A percentile compares a stretch with the other conserved stretches of the same genome.
Conservation (phyloP, 345 rosid genomes). For the Dovyalis caffra region DNA sequence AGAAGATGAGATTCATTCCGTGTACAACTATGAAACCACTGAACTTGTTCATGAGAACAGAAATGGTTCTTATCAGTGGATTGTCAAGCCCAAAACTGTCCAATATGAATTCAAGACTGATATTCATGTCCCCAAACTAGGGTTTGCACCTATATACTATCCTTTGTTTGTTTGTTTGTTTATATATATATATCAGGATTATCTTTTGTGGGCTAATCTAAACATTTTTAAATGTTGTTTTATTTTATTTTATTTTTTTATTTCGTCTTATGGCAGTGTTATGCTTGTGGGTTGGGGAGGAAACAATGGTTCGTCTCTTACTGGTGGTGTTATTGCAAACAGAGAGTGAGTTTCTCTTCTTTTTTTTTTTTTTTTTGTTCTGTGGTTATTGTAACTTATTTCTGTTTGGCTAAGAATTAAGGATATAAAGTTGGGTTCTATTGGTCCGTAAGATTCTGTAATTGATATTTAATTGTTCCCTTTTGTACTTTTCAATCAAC, state of each 20-base stretch:
- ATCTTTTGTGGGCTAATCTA: background rate
- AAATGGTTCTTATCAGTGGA: slow-evolving; percentile 79
- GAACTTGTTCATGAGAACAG: slow-evolving; percentile 88
- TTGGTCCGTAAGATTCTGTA: background rate
- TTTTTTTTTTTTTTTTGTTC: background rate
- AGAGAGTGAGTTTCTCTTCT: slow-evolving; percentile 57
- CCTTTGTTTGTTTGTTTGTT: background rate
- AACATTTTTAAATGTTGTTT: background rate
- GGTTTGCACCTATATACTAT: slow-evolving; percentile 40
- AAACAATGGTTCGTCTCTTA: slow-evolving; percentile 90
- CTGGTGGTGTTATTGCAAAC: slow-evolving; percentile 88
- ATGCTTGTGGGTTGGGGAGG: slow-evolving; percentile 99
- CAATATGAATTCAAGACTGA: slow-evolving; percentile 86
- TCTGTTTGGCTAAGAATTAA: background rate
- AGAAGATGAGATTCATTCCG: slow-evolving; percentile 81
- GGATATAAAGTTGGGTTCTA: background rate
- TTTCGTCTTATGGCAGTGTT: slow-evolving; percentile 51
- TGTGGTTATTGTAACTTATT: too few species aligned
- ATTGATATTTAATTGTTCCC: background rate
- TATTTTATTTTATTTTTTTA: background rate
- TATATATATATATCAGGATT: background rate
- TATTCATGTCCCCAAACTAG: slow-evolving; percentile 74
- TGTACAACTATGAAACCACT: slow-evolving; percentile 85
- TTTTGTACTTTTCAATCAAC: background rate
- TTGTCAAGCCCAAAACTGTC: slow-evolving; percentile 84